Evolutionary conservation across 2,329 filamentous ascomycete genomes (phyloP), one percentile per base, ranked within the genome.

Genomic region (Arthrobotrys sinensis): DNA sequence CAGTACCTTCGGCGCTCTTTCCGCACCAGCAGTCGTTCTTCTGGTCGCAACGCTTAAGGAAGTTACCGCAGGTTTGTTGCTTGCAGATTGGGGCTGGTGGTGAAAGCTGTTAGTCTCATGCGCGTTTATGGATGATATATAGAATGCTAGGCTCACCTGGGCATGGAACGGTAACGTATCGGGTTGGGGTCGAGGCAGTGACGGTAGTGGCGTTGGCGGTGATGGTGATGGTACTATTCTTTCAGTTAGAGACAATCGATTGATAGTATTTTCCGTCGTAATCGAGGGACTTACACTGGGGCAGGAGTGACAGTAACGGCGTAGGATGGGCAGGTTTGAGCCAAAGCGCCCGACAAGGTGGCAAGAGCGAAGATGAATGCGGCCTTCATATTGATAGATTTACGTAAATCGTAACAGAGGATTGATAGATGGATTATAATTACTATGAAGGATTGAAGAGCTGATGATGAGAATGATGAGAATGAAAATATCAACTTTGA

Each of bases 1-100:
- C 75, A 6, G 67, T 72, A 45, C 67, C 67, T 21, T 78, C 75
- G 19, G 75, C 67, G 43, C 63, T 78, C 75, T 52, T 45, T 28
- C 75, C 75, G 52, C 75, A 78, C 75, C 75, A 78, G 36, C 75
- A 78, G 63, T 78, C 75, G 43, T 48, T 43, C 43, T 72, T 72
- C 4, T 36, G 12, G 53, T 78, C 67, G 55, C 75, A 78, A 40
- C 75, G 75, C 53, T 72, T 78, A n/a, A 78, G 3, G 62, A 78
- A 78, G 53, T 62, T 72, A 32, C 75, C 75, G 38, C 75, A 78
- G 36, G 62, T 78, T 45, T 78, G 75, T 12, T 62, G 45, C 46
- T 78, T 78, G 67, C 75, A 78, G 43, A 72, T 78, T 6, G 67
- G 48, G 6, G 75, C 75, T 78, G 52, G n/a, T 43, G 11, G 45